Evolutionary conservation across 345 rosid species (phyloP).

Genomic region (Aquilaria sinensis): DNA sequence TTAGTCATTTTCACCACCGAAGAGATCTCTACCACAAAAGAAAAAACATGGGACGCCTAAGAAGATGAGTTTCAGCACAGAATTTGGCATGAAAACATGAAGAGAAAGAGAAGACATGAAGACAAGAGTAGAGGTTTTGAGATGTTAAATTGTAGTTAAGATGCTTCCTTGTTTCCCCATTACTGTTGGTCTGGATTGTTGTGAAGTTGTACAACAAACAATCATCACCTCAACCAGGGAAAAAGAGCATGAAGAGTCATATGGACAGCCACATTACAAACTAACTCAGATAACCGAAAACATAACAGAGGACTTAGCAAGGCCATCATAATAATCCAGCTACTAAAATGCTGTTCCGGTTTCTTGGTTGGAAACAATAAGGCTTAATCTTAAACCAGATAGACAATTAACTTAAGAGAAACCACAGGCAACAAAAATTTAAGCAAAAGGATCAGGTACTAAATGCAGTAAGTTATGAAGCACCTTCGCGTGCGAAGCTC

Average conservation of each 20-base stretch:
- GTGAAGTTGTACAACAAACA: conserved; percentile 22
- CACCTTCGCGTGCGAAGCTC: conserved; percentile 20
- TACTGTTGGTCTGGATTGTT: conserved; percentile 14
- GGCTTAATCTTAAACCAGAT: conserved; percentile 27
- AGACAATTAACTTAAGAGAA: conserved; percentile 40
- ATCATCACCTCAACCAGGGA: conserved; percentile 14
- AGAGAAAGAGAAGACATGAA: background rate
- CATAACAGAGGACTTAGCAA: conserved; percentile 21
- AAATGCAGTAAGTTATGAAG: conserved; percentile 26
- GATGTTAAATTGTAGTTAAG: background rate
- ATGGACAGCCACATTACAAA: conserved; percentile 18
- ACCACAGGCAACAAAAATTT: conserved; percentile 18
- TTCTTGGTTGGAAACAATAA: conserved; percentile 32
- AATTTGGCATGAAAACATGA: background rate
- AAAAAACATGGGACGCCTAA: background rate
- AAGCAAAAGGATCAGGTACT: conserved; percentile 26
- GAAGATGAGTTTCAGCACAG: background rate
- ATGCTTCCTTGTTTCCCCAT: conserved; percentile 13
- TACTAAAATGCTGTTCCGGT: conserved; percentile 28
- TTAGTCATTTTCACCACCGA: too few species aligned
- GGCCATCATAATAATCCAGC: conserved; percentile 18
- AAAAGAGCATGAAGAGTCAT: conserved; percentile 8
- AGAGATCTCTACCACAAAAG: background rate
- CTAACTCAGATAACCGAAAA: conserved; percentile 16
- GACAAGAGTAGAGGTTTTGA: background rate